Evolutionary conservation across 2,329 filamentous ascomycete genomes (phyloP), one percentile per base, ranked within the genome.

Genomic region (Apiospora rasikravindrae): DNA sequence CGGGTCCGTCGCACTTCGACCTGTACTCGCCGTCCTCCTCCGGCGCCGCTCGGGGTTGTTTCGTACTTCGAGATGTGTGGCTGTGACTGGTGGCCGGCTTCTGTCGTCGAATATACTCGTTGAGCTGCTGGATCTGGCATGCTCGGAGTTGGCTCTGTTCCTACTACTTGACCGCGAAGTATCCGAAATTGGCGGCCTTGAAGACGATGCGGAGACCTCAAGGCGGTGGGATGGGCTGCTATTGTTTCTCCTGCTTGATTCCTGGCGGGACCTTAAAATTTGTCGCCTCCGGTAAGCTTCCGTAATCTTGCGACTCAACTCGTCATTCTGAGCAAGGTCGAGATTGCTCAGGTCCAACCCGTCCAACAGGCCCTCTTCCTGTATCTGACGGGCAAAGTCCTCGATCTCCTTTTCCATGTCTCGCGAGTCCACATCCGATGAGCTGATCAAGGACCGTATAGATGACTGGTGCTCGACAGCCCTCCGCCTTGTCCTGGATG

Each of bases 391-490:
- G 76, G 97, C 89, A 77, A 98, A 97, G 73, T 96, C 94, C 76
- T 96, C 89, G 73, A 98, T 97, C 80, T 98, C 95, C 73, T 93
- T 90, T 80, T 98, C 93, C 77, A 97, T 92, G 75, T 96, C 93
- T 26, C 90, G 88, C 66, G 92, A 90, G 76, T 93, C 93, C 72
- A 94, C 87, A 74, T 95, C 93, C 0, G 93, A 93, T 5, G 92
- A 89, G 78, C 94, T 95, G 73, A 98, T 91, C 73, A 98, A 84
- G 13, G 94, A 97, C 70, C 95, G 87, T 75, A 98, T 84, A 72
- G 95, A 98, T 0, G 94, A 92, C 83, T 98, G 96, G 79, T 98
- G 96, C 79, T 96, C 94, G 67, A 98, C 87, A 70, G 91, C 92
- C 69, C 93, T 85, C 29, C 83, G 80, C 68, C 83, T 81, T 73